Evolutionary conservation across 768 basidiomycete genomes (phyloP).

Genomic region (Boletus reticuloceps): DNA sequence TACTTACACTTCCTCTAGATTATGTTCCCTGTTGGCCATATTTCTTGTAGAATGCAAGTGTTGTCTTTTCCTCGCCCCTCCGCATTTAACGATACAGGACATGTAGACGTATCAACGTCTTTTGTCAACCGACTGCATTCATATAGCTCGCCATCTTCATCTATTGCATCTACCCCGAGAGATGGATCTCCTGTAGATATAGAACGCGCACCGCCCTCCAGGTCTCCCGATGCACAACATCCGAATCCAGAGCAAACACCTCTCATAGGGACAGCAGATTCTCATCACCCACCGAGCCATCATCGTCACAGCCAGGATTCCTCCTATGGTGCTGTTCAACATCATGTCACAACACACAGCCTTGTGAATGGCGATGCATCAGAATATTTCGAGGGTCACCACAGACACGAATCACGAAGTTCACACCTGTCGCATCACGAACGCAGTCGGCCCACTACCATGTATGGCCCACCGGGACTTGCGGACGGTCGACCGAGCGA

Average conservation of each 20-base stretch:
- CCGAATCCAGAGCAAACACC: constrained; percentile 18
- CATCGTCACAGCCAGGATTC: not conserved
- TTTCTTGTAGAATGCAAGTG: constrained; percentile 78
- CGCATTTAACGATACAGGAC: not conserved
- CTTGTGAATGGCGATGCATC: not conserved
- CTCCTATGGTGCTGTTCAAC: constrained; percentile 22
- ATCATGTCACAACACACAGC: not conserved
- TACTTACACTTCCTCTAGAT: constrained; percentile 35
- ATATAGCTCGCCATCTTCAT: constrained; percentile 50
- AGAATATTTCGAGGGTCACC: constrained; percentile 34
- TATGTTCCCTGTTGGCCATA: constrained; percentile 64
- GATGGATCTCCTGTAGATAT: constrained; percentile 16
- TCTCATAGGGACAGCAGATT: constrained; percentile 9
- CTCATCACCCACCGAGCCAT: not conserved
- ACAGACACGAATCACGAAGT: constrained; percentile 31
- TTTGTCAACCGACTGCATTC: constrained; percentile 72
- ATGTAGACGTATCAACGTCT: constrained; percentile 68
- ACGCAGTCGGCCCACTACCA: constrained; percentile 17
- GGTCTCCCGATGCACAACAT: not conserved
- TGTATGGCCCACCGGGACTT: constrained; percentile 21
- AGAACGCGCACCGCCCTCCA: constrained; percentile 4
- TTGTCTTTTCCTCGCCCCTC: not conserved
- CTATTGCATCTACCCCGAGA: constrained; percentile 32
- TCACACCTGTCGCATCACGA: constrained; percentile 31
- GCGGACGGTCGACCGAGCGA: not conserved